Evolutionary conservation across 1,284 basidiomycete genomes (phyloP).

Genomic region (Salmacisia buchloeana): DNA sequence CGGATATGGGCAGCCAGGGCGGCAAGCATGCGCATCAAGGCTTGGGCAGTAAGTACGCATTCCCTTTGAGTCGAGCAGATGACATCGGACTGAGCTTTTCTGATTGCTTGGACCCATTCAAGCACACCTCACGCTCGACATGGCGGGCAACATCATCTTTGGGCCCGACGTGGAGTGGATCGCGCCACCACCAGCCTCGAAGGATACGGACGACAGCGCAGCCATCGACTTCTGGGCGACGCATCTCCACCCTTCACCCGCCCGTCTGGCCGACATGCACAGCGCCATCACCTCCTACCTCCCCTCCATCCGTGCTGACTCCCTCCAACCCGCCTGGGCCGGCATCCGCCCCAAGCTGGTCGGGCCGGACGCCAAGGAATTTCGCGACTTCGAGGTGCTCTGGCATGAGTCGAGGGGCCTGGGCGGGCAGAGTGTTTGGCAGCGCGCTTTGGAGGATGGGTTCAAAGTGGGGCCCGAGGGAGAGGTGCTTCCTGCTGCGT

Average conservation of each 20-base stretch:
- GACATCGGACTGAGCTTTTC: neutral
- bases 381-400: constrained; percentile 70
- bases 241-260: constrained; percentile 20
- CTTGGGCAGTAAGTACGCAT: constrained; percentile 31
- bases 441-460: constrained; percentile 5
- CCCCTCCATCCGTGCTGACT: constrained; percentile 62
- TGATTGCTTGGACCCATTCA: neutral
- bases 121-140: constrained; percentile 58
- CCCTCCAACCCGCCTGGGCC: constrained; percentile 78
- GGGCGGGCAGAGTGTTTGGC: constrained; percentile 34
- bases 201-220: constrained; percentile 12
- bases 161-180: constrained; percentile 91
- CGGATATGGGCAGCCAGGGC: constrained; percentile 22
- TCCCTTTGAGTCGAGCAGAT: neutral
- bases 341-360: constrained; percentile 86
- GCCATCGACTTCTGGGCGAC: constrained; percentile 35
- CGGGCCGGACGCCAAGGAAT: constrained; percentile 63
- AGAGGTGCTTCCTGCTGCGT: neutral
- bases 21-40: constrained; percentile 38
- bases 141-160: constrained; percentile 81
- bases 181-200: constrained; percentile 42
- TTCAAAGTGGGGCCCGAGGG: neutral
- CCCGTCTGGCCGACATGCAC: constrained; percentile 40
- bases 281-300: constrained; percentile 59
- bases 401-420: constrained; percentile 36